These are phyloP conservation scores for Nematodospora anomalae DNA, from an alignment of 1,139 yeast genomes.

Conservation along the genomic window DNA sequence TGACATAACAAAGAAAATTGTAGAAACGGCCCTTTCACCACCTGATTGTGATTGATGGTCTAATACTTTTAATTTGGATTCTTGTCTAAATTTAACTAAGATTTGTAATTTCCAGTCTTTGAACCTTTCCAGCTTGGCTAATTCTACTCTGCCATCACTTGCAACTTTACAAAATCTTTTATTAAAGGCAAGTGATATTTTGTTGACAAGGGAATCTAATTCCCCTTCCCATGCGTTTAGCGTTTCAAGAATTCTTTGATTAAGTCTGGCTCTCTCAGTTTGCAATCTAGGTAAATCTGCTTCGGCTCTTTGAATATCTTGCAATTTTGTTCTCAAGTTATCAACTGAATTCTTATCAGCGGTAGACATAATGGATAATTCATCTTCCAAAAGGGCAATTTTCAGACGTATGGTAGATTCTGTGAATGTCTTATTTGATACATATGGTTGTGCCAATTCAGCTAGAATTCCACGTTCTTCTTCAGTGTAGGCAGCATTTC, in stretches of 20 bases:
- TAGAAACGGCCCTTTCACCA: constrained; percentile 95
- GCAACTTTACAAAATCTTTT: constrained; percentile 72
- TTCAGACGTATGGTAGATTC: constrained; percentile 33
- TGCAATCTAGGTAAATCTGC: constrained; percentile 35
- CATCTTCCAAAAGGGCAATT: constrained; percentile 39
- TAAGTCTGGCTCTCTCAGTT: constrained; percentile 24
- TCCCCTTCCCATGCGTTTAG: constrained; percentile 58
- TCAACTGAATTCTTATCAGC: constrained; percentile 42
- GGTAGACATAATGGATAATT: constrained; percentile 36
- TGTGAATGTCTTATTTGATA: constrained; percentile 41
- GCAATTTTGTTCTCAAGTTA: constrained; percentile 29
- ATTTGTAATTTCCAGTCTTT: constrained; percentile 84
- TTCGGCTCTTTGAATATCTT: constrained; percentile 31
- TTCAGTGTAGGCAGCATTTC: constrained; percentile 38
- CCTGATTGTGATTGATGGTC: constrained; percentile 94
- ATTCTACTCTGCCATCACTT: constrained; percentile 75
- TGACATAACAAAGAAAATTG: constrained; percentile 87
- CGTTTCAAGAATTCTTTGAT: constrained; percentile 39
- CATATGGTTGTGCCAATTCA: constrained; percentile 45
- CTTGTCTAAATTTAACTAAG: constrained; percentile 80
- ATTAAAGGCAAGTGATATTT: constrained; percentile 64
- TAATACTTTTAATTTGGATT: constrained; percentile 64
- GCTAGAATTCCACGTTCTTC: constrained; percentile 46
- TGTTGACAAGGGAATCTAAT: constrained; percentile 47
- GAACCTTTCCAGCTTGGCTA: constrained; percentile 55